Evolutionary conservation across 306 rosid species (phyloP).

Genomic region (Rubus idaeus): DNA sequence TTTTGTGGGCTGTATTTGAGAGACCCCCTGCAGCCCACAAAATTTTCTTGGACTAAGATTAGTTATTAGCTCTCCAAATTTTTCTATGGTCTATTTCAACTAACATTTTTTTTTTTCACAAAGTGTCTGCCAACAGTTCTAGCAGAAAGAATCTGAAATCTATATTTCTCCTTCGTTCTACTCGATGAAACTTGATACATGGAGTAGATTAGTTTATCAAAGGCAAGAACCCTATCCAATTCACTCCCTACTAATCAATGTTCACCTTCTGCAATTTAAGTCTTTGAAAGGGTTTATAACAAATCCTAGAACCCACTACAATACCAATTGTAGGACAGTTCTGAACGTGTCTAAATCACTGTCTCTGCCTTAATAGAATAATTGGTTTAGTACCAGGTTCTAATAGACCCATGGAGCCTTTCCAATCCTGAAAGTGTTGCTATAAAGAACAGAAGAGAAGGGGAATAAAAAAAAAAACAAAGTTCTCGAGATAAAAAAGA

Average conservation of each 20-base stretch:
- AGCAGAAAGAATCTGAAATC: neutral
- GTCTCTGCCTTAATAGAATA: neutral
- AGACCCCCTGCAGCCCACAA: neutral
- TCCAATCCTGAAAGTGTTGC: neutral
- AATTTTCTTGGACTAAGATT: neutral
- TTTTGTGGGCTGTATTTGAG: neutral
- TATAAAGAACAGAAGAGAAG: no score
- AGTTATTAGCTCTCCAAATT: neutral
- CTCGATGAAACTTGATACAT: neutral
- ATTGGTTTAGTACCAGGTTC: neutral
- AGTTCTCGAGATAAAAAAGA: neutral
- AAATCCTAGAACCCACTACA: neutral
- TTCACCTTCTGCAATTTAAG: neutral
- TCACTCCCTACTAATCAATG: neutral
- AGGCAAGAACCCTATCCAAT: neutral
- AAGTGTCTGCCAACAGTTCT: neutral
- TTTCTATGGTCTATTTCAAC: neutral
- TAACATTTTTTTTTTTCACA: neutral
- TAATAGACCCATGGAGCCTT: neutral
- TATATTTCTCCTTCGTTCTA: neutral
- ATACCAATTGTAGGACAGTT: neutral
- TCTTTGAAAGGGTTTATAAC: neutral
- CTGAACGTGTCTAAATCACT: neutral
- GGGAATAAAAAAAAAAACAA: neutral
- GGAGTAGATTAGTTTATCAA: neutral